phyloP scores from a whole-genome alignment of 345 rosid genomes.

The Noccaea caerulescens region DNA sequence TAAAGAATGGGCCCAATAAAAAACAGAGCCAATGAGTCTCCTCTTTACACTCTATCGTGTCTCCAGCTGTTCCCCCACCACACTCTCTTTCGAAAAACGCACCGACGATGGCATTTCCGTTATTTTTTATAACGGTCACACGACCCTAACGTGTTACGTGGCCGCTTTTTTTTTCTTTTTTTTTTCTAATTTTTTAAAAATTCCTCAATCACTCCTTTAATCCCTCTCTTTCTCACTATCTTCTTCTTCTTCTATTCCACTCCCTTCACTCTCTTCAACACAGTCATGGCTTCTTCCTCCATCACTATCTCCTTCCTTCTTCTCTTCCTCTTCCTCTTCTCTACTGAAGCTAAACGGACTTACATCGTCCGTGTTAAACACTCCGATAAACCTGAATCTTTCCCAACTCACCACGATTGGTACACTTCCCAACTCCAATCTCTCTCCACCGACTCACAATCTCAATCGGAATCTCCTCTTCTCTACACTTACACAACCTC shows the following conservation, averaged over 20 bases:
- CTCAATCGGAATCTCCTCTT: slow-evolving; percentile 56
- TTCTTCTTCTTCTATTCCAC: not conserved
- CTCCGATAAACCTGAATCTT: slow-evolving; percentile 59
- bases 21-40: slow-evolving; percentile 29
- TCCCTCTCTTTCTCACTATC: not conserved
- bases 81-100: slow-evolving; percentile 32
- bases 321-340: slow-evolving; percentile 13
- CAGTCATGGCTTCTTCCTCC: slow-evolving; percentile 40
- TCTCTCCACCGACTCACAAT: slow-evolving; percentile 44
- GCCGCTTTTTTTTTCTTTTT: slow-evolving; percentile 12
- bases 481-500: slow-evolving; percentile 68
- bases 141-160: slow-evolving; percentile 36
- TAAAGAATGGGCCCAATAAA: slow-evolving; percentile 27
- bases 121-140: slow-evolving; percentile 39
- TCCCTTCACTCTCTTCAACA: slow-evolving; percentile 28
- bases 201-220: not conserved
- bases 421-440: slow-evolving; percentile 64
- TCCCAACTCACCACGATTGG: slow-evolving; percentile 72
- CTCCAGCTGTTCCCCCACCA: slow-evolving; percentile 40
- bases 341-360: slow-evolving; percentile 44
- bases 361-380: slow-evolving; percentile 81
- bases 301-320: slow-evolving; percentile 21
- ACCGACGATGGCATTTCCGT: slow-evolving; percentile 46
- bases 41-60: slow-evolving; percentile 41
- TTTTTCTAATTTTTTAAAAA: not conserved